Conservation (phyloP, 2,329 filamentous ascomycete genomes). For the Colletotrichum nymphaeae region DNA sequence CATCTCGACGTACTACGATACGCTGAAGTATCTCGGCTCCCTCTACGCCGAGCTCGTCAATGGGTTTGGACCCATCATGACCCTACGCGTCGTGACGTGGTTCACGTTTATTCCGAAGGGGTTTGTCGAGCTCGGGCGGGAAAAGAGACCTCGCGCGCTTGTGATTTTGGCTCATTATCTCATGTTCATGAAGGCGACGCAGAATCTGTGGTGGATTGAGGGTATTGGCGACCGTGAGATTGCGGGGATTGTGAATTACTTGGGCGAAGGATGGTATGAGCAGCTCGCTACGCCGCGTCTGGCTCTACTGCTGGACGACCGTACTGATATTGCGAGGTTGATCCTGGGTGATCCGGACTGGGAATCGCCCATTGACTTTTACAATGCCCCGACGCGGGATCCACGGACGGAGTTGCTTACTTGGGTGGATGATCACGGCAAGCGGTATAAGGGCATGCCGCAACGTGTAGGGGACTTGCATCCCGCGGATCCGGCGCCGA, state of each 20-base stretch:
- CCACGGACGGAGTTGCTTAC: slow-evolving; percentile 25
- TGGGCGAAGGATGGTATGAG: slow-evolving; percentile 54
- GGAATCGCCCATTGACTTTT: slow-evolving; percentile 43
- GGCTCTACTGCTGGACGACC: slow-evolving; percentile 47
- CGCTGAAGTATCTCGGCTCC: slow-evolving; percentile 62
- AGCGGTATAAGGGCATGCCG: slow-evolving; percentile 26
- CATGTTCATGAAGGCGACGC: slow-evolving; percentile 59
- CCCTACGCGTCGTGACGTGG: slow-evolving; percentile 63
- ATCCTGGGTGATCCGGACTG: slow-evolving; percentile 58
- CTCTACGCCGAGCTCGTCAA: slow-evolving; percentile 60
- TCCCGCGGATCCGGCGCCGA: slow-evolving; percentile 16
- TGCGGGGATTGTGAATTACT: slow-evolving; percentile 51
- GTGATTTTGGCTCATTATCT: slow-evolving; percentile 65
- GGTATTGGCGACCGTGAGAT: slow-evolving; percentile 60
- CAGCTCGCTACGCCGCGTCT: slow-evolving; percentile 55
- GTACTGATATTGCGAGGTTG: slow-evolving; percentile 51
- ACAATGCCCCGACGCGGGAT: neutral
- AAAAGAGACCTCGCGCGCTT: slow-evolving; percentile 57
- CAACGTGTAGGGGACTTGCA: slow-evolving; percentile 18
- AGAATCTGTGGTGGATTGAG: slow-evolving; percentile 61
- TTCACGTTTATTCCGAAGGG: slow-evolving; percentile 60
- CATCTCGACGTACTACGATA: slow-evolving; percentile 55
- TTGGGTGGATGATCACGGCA: slow-evolving; percentile 37
- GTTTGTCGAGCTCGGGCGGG: slow-evolving; percentile 57
- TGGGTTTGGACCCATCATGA: slow-evolving; percentile 57